phyloP scores from a whole-genome alignment of 2,329 filamentous ascomycete species.

The Volutella citrinella region DNA sequence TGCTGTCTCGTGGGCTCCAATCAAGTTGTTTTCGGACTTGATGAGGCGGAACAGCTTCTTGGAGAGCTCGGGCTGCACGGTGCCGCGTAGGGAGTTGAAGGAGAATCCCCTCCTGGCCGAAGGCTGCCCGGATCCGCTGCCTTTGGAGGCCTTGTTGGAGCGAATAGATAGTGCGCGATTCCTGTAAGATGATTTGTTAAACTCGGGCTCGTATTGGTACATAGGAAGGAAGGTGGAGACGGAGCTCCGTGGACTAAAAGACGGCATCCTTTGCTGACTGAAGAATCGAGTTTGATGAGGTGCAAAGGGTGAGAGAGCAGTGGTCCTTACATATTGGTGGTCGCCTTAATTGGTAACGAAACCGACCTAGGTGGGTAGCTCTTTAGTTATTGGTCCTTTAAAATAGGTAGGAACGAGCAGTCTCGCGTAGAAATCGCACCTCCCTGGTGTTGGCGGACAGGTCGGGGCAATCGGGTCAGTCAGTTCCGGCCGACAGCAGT shows the following conservation, averaged over 20 bases:
- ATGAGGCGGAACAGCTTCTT: constrained; percentile 88
- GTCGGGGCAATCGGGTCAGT: no score
- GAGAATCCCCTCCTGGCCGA: constrained; percentile 69
- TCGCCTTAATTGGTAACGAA: no score
- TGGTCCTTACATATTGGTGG: no score
- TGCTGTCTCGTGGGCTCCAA: constrained; percentile 79
- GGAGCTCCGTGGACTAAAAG: constrained; percentile 29
- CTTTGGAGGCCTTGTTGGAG: constrained; percentile 53
- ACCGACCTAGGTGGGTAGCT: no score
- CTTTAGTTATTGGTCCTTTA: no score
- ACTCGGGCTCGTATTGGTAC: constrained; percentile 16
- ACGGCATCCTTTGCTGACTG: constrained; percentile 26
- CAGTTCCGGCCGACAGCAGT: no score
- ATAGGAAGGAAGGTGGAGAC: constrained; percentile 16
- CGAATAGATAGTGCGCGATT: constrained; percentile 73
- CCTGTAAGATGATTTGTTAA: constrained; percentile 45
- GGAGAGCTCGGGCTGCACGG: constrained; percentile 82
- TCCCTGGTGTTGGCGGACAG: no score
- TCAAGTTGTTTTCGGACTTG: constrained; percentile 90
- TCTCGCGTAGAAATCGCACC: no score
- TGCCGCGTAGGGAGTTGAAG: constrained; percentile 80
- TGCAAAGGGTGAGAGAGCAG: background rate
- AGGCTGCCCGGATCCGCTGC: constrained; percentile 34
- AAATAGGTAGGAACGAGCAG: no score
- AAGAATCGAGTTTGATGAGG: constrained; percentile 1